These are phyloP conservation scores for Serendipita sp. DNA, from an alignment of 768 basidiomycete genomes.

Conservation along the genomic window DNA sequence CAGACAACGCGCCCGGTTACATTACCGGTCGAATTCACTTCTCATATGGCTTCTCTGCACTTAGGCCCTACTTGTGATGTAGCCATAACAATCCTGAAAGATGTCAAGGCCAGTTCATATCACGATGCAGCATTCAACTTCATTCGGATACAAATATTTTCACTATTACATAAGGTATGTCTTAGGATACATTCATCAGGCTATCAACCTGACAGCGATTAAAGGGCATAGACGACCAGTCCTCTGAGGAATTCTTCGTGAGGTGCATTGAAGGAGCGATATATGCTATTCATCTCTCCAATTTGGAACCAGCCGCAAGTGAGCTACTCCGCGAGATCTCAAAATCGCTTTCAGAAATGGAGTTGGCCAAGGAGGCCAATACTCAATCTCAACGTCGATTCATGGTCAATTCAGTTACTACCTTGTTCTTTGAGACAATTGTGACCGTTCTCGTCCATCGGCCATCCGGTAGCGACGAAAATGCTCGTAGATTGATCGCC, in stretches of 20 bases:
- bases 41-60: not conserved
- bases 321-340: conserved; percentile 54
- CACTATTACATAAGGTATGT: conserved; percentile 59
- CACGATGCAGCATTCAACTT: conserved; percentile 23
- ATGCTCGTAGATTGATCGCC: not conserved
- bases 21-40: conserved; percentile 47
- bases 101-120: conserved; percentile 23
- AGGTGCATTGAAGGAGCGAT: conserved; percentile 59
- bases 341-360: conserved; percentile 53
- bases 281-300: conserved; percentile 53
- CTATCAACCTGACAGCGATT: not conserved
- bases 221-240: conserved; percentile 55
- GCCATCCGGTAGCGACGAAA: not conserved
- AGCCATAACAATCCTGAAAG: conserved; percentile 45
- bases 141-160: conserved; percentile 18
- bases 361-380: conserved; percentile 34
- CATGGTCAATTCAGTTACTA: conserved; percentile 18
- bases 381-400: conserved; percentile 7
- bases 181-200: not conserved
- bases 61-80: conserved; percentile 48
- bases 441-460: not conserved
- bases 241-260: conserved; percentile 58
- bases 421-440: conserved; percentile 15
- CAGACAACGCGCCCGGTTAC: conserved; percentile 55
- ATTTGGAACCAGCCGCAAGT: conserved; percentile 53